Base-by-base conservation (phyloP, 2,329 filamentous ascomycete species). In the Penicillium crustosum region DNA sequence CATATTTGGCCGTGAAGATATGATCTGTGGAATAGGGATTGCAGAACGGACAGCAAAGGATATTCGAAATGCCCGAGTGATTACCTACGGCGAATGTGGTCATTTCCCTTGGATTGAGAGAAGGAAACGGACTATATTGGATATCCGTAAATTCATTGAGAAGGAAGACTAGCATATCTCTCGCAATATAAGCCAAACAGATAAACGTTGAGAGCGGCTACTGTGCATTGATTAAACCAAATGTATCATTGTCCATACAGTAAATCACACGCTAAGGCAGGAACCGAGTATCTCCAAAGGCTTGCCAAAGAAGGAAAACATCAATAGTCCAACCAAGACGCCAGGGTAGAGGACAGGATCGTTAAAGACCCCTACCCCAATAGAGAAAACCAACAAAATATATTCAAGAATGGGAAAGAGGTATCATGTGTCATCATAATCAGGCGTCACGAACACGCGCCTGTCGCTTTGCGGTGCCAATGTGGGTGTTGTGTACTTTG, bases 401-500 rank as follows among this genome's bases (percentile, higher is more conserved):
- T 67, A 61, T 67, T 63, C 65, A 66, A 58, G 25, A 62, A 63
- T 61, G 19, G 19, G 55, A 57, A 51, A 59, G 38, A 59, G 60
- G 60, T 66, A 68, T 66, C 57, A 60, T 64, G 60, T 66, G 68
- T 66, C 57, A 58, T 65, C 43, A 61, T 64, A 44, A 66, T 68
- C 60, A 73, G 64, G 48, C 59, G 62, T 76, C 74, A 51, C 73
- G 73, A 53, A 76, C 69, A 43, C 69, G 71, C 23, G 71, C 65
- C 61, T 77, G 75, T 52, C 73, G 71, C 62, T 75, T 95, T 42
- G 92, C 92, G 0, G 91, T 93, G 59, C 92, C 92, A 67, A 96
- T 95, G 67, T 96, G 91, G 27, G 92, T 96, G 72, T 95, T 95
- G 77, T 75, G 70, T 53, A 92, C 92, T 83, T 96, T 97, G 35